Percentiles rank a stretch among this genome's conserved stretches.
phyloP scores from a whole-genome alignment of 768 basidiomycete species.

The Mycena polygramma region DNA sequence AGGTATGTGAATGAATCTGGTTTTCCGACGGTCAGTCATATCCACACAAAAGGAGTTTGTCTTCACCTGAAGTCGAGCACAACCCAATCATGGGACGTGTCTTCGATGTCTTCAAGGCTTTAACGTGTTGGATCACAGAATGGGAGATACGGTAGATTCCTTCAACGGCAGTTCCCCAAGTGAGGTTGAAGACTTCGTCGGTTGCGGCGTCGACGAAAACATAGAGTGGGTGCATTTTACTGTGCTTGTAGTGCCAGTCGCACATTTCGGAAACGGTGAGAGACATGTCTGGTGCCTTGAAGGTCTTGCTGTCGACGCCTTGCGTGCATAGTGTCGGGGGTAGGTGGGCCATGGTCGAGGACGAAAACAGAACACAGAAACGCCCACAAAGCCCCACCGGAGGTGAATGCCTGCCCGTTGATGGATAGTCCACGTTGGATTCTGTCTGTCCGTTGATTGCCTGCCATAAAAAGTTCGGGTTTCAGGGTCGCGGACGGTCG shows the following conservation, averaged over 20 bases:
- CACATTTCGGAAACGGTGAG: constrained; percentile 8
- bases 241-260: constrained; percentile 22
- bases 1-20: constrained; percentile 16
- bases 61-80: constrained; percentile 14
- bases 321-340: background rate
- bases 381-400: too few species aligned
- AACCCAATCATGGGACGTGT: constrained; percentile 6
- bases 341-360: constrained; percentile 6
- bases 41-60: background rate
- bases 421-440: too few species aligned
- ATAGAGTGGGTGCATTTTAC: constrained; percentile 7
- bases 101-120: constrained; percentile 8
- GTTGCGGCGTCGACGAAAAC: constrained; percentile 1
- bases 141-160: constrained; percentile 17
- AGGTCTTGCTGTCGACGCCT: constrained; percentile 8
- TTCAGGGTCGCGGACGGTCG: too few species aligned
- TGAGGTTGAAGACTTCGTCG: background rate
- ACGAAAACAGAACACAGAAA: too few species aligned
- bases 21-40: background rate
- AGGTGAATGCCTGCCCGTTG: too few species aligned
- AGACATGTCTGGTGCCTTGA: constrained; percentile 1
- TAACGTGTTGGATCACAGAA: background rate
- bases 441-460: too few species aligned
- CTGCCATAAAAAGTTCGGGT: too few species aligned
- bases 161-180: constrained; percentile 11